These are phyloP conservation scores for Candolleomyces eurysporus DNA, from an alignment of 768 basidiomycete genomes.

Conservation along the genomic window DNA sequence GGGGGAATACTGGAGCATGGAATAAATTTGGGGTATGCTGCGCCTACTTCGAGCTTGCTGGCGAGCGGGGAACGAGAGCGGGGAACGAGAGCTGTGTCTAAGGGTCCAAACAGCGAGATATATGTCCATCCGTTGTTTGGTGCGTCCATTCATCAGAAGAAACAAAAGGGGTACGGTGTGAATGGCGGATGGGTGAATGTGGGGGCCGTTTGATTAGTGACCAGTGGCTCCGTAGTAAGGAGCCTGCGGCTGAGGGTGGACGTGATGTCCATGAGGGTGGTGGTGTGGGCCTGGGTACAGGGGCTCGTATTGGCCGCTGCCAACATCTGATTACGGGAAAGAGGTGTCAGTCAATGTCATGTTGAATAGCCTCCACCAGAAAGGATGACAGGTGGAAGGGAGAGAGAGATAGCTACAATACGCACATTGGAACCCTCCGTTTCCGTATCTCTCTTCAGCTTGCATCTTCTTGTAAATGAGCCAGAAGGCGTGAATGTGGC, in stretches of 20 bases:
- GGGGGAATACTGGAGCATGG: too few relatives aligned
- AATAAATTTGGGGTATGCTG: too few relatives aligned
- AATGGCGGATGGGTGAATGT: too few relatives aligned
- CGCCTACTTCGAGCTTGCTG: too few relatives aligned
- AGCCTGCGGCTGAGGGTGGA: slow-evolving; percentile 22
- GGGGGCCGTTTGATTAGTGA: slow-evolving; percentile 13
- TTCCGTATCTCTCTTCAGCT: slow-evolving; percentile 80
- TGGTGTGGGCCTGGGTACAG: slow-evolving; percentile 24
- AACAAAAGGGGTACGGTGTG: too few relatives aligned
- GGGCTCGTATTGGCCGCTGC: slow-evolving; percentile 42
- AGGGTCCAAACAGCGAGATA: too few relatives aligned
- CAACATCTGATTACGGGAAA: slow-evolving; percentile 29
- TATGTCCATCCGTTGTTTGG: too few relatives aligned
- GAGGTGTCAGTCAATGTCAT: neutral
- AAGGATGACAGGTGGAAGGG: neutral
- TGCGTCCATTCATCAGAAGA: too few relatives aligned
- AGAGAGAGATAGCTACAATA: slow-evolving; percentile 8
- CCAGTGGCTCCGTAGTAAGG: slow-evolving; percentile 45
- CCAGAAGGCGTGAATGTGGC: slow-evolving; percentile 80
- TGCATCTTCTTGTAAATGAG: slow-evolving; percentile 89
- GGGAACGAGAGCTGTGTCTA: too few relatives aligned
- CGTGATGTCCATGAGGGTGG: neutral
- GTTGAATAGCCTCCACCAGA: neutral
- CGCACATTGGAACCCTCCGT: slow-evolving; percentile 75
- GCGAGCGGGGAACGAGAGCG: too few relatives aligned